Evolutionary conservation across 108 stramenopile genomes (phyloP), one percentile per base, ranked within the genome.

Genomic region (Nitzschia sp.): DNA sequence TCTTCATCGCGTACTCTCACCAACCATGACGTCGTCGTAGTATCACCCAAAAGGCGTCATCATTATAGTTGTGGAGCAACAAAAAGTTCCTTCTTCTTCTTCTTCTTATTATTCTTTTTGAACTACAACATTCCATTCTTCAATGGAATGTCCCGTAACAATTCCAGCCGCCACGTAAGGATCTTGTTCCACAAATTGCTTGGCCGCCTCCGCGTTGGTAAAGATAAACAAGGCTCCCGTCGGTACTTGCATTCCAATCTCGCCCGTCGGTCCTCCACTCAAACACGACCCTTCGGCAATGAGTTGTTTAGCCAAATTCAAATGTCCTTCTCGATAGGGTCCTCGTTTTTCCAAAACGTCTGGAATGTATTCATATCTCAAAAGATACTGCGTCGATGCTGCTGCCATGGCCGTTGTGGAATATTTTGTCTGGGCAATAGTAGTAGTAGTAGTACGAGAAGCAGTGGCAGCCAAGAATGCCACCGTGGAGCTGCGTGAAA

Each of bases 311-410:
- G 88, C 88, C 68, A 95, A 65, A 3, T 64, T 85, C 31, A 95
- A 55, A 63, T 95, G 93, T 46, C 80, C 90, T 26, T 86, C 90
- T 46, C 93, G 78, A 65, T 81, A 78, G 4, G 93, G 93, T 30
- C 80, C 88, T 21, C 93, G 75, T 63, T 90, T 94, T 57, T 94
- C 93, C 54, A 94, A 72, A 4, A 94, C 90, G 64, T 94, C 93
- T 3, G 90, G 90, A 45, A 90, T 71, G 80, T 94, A 94, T 8
- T 90, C 90, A 49, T 94, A 94, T 32, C 56, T 48, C 6, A 92
- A 54, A 18, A 89, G 21, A 45, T 53, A 75, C 51, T 75, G 69
- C 6, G 74, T 75, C 9, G 58, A 54, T 6, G 35, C 24, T 5
- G 54, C 18, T 2, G 72, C 13, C 26, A 28, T 56, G 35, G 72